phyloP scores from a whole-genome alignment of 805 yeast species.

The Priceomyces fermenticarens region DNA sequence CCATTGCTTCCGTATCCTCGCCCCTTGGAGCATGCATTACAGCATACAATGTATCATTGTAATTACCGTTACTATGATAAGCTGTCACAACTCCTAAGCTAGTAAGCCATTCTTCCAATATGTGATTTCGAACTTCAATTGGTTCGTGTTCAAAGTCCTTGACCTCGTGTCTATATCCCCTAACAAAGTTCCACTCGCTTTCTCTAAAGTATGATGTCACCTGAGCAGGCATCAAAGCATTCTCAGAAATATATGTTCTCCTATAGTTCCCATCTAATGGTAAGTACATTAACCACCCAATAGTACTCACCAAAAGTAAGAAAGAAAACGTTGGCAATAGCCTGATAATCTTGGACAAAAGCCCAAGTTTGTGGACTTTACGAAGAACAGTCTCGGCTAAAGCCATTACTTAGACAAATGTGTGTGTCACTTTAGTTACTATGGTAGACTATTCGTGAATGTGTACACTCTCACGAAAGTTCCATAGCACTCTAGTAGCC shows the following conservation, averaged over 20 bases:
- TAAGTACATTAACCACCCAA: conserved; percentile 50
- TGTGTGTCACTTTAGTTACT: neutral
- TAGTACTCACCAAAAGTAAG: conserved; percentile 31
- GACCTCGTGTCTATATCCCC: conserved; percentile 75
- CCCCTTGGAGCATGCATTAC: conserved; percentile 91
- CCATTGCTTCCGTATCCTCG: conserved; percentile 94
- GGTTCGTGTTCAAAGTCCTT: conserved; percentile 32
- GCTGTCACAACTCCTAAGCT: conserved; percentile 70
- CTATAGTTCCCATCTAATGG: conserved; percentile 84
- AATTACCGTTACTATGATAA: conserved; percentile 37
- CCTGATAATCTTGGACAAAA: conserved; percentile 33
- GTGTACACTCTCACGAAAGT: neutral
- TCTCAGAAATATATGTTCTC: conserved; percentile 85
- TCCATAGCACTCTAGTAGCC: neutral
- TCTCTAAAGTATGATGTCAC: conserved; percentile 90
- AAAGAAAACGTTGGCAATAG: conserved; percentile 32
- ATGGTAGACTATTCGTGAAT: neutral
- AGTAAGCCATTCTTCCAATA: conserved; percentile 56
- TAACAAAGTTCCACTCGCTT: conserved; percentile 86
- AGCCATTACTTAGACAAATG: conserved; percentile 29
- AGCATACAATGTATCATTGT: conserved; percentile 61
- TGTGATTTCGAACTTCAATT: conserved; percentile 38
- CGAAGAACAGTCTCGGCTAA: conserved; percentile 41
- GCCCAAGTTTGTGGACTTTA: conserved; percentile 37
- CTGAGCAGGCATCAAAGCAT: conserved; percentile 96